Evolutionary conservation across 768 basidiomycete genomes (phyloP).

Genomic region (Multifurca ochricompacta): DNA sequence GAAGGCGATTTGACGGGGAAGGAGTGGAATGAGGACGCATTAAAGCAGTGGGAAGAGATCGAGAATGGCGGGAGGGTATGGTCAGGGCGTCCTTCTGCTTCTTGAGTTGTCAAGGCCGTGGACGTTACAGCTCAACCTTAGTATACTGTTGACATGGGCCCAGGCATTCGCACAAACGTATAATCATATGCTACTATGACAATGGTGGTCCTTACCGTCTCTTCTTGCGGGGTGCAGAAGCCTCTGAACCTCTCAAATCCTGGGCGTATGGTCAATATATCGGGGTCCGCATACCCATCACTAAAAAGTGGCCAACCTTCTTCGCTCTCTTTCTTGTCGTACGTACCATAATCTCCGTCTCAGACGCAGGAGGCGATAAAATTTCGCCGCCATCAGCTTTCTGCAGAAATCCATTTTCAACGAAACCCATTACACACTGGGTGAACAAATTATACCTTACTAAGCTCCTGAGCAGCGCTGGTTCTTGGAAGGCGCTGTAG

Average conservation of each 20-base stretch:
- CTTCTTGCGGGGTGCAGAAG: conserved; percentile 1
- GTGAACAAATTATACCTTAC: neutral
- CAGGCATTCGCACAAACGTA: neutral
- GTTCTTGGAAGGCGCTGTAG: conserved; percentile 37
- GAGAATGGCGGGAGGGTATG: conserved; percentile 34
- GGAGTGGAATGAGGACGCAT: conserved; percentile 40
- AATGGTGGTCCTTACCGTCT: neutral
- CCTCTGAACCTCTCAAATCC: neutral
- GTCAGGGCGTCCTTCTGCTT: conserved; percentile 25
- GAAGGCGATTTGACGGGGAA: conserved; percentile 35
- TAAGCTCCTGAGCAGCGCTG: neutral
- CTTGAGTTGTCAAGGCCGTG: neutral
- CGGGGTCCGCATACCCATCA: neutral
- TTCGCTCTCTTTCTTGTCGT: conserved; percentile 21
- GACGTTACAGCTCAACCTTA: neutral
- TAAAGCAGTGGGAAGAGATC: conserved; percentile 41
- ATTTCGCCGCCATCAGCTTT: conserved; percentile 22
- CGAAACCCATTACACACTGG: neutral
- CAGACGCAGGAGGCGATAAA: conserved; percentile 22
- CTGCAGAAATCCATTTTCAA: neutral
- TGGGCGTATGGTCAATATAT: neutral
- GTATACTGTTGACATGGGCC: neutral
- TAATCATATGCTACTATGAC: neutral
- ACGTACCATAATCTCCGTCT: conserved; percentile 13
- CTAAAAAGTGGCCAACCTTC: conserved; percentile 2